These are phyloP conservation scores for Sanguinoderma infundibulare DNA, from an alignment of 1,284 basidiomycete genomes.

Conservation along the genomic window DNA sequence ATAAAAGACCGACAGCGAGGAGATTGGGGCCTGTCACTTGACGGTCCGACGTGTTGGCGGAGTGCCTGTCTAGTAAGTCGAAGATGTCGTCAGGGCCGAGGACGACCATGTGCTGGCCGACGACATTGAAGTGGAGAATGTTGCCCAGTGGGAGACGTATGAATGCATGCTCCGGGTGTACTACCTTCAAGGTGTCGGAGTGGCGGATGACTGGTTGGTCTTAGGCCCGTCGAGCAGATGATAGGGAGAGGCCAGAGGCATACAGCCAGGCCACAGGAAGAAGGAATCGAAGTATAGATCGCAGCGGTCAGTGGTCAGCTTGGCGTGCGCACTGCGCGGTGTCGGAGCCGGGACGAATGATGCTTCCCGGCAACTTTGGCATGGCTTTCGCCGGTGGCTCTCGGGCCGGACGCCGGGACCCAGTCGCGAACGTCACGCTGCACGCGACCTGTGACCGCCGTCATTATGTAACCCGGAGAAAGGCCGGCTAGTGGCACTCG, in stretches of 20 bases:
- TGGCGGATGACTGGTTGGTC: not conserved
- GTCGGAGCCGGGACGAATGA: no score
- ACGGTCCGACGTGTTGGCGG: slow-evolving; percentile 5
- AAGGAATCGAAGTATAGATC: no score
- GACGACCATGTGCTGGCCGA: not conserved
- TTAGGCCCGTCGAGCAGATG: not conserved
- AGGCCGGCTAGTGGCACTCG: no score
- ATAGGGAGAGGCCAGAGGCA: not conserved
- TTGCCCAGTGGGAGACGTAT: not conserved
- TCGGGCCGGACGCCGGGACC: no score
- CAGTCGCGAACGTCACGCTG: not conserved
- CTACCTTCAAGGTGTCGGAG: not conserved
- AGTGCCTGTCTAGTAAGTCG: not conserved
- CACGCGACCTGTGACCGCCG: not conserved
- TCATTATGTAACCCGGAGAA: no score
- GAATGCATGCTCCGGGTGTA: not conserved
- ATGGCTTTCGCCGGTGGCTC: no score
- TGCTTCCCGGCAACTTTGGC: no score
- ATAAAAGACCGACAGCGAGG: not conserved
- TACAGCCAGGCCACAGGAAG: no score
- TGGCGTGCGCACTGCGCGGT: no score
- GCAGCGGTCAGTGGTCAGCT: no score
- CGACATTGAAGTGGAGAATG: not conserved
- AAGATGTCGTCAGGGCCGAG: not conserved
- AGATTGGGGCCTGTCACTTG: not conserved